Evolutionary conservation across 495 filamentous ascomycete genomes (phyloP), one percentile per base, ranked within the genome.

Genomic region (Schizothecium vesticola): DNA sequence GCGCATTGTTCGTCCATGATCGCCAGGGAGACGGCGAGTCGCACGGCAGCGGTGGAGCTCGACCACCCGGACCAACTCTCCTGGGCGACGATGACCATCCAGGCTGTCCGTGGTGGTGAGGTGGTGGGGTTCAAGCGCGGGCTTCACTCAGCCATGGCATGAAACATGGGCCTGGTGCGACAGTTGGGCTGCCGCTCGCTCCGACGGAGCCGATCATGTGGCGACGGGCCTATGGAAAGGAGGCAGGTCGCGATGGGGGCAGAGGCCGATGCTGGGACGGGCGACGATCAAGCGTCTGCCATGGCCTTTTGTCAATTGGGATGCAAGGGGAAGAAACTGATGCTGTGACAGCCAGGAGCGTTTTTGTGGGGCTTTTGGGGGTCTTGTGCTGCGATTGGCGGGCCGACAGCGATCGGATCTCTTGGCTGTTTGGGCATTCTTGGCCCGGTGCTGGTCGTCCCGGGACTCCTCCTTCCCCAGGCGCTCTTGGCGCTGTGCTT

Each of bases 161-260:
- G 65, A 66, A 66, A 66, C 65, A 51, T 24, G 12, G 11, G 22
- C 65, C 36, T 66, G 65, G 29, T 66, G 65, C 33, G 65, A 66
- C 65, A 51, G 43, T 2, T 51, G 43, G 16, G 16, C 43, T 51
- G 43, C 43, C 43, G 43, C 43, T 51, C 16, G 43, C 43, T 8
- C 19, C 43, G 43, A 51, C 19, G 43, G 43, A 8, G 43, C 43
- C 43, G 43, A 51, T 51, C 43, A 6, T n/a, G 43, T 19, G 43
- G 43, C 19, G 19, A 51, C 43, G 36, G 7, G 43, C 43, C 43
- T 51, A 51, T 51, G 16, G 19, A 19, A 8, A 51, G 16, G 43
- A 51, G 16, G 43, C 29, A 31, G 11, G 56, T 16, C 24, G 43
- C 55, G 23, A 58, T 33, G 55, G 51, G 55, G 33, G 13, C 33